phyloP scores from a whole-genome alignment of 257 asterid genomes.

The Solanum sejunctum region DNA sequence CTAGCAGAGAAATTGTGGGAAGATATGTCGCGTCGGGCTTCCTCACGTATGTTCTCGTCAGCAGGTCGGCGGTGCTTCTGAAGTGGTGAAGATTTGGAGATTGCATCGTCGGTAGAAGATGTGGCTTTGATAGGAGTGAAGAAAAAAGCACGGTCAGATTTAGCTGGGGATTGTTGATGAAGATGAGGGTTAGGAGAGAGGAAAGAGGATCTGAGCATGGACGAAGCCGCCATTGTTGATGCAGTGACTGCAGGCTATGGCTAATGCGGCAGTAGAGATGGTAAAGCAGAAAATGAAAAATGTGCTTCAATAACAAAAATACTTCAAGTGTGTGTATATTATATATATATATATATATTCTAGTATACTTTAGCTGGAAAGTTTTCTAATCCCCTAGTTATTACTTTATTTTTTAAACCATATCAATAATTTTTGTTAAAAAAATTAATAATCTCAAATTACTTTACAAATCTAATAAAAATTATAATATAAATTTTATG shows the following conservation, averaged over 20 bases:
- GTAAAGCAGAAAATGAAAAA: background rate
- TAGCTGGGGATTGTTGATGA: conserved; percentile 13
- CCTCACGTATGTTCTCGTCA: conserved; percentile 71
- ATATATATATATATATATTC: no score
- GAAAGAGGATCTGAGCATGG: conserved; percentile 52
- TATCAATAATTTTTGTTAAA: no score
- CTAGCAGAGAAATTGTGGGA: conserved; percentile 64
- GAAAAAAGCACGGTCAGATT: background rate
- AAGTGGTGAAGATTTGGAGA: background rate
- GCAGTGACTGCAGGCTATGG: background rate
- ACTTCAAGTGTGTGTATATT: no score
- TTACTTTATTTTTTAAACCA: no score
- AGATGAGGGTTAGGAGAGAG: conserved; percentile 28
- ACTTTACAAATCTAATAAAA: no score
- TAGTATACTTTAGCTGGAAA: no score
- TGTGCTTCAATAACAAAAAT: no score
- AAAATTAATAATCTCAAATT: no score
- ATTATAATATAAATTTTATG: no score
- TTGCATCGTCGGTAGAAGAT: conserved; percentile 15
- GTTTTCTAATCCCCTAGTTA: no score
- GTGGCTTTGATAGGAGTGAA: conserved; percentile 13
- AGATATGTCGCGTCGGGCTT: conserved; percentile 57
- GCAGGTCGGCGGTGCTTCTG: conserved; percentile 48
- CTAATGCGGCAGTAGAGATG: background rate
- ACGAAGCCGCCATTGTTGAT: conserved; percentile 53